Evolutionary conservation across 805 yeast genomes (phyloP), one percentile per base, ranked within the genome.

Genomic region (Priceomyces melissophilus): DNA sequence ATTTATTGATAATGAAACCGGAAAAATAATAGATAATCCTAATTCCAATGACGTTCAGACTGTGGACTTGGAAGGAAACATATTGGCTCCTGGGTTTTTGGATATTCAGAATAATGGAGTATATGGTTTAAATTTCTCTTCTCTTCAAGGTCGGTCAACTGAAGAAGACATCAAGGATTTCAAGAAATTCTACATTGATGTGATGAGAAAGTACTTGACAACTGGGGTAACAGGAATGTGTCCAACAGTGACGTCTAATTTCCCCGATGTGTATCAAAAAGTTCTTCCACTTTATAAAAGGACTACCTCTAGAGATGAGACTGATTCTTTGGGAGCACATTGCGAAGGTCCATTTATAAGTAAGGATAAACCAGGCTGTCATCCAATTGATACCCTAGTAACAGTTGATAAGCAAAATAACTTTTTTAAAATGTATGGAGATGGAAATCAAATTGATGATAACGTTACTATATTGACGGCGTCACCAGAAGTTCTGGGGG

Each of bases 71-170:
- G 46, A 67, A n/a, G 81, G 79, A 3, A 49, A 56, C 13, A 63
- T 74, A 25, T 46, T 78, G 27, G 70, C 80, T 0, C 82, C 83
- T 0, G 83, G 83, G 1, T 76, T 70, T 52, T 58, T 78, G 10
- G 83, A 78, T 52, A 68, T 75, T 46, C 83, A 78, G 54, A 74
- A 76, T 44, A 78, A 78, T 47, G 83, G 82, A 9, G 68, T 78
- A 41, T 78, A 68, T 45, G 83, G 82, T 2, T 61, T 77, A 46
- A 79, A 78, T 45, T 78, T 71, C 54, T 69, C 78, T 10, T 57
- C 61, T 34, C 53, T 66, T 34, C 61, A 61, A 42, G 48, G 52
- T 6, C 42, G 49, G 31, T 57, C 66, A 4, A 43, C 64, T n/a
- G 61, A 52, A 10, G 50, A 58, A 12, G 70, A 67, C 25, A 47